Base-by-base conservation (phyloP, 768 basidiomycete species). In the Russula dissimulans region DNA sequence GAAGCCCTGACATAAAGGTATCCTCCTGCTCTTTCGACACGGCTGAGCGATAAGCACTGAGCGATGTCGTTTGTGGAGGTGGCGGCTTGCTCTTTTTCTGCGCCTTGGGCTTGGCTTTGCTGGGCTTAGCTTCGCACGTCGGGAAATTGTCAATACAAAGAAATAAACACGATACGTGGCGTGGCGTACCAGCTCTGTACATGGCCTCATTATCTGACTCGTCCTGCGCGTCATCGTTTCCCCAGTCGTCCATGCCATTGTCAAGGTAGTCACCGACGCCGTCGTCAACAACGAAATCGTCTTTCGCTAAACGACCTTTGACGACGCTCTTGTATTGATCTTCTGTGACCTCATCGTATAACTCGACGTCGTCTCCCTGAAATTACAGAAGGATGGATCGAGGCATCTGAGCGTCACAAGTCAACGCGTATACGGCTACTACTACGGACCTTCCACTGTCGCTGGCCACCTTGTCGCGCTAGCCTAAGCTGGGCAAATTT, bases 241-340 rank as follows among this genome's bases (percentile, higher is more conserved):
- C 82, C 87, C 91, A 97, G 68, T 95, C 94, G 60, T 98, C 97
- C 85, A 93, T 86, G 5, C 97, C 97, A 69, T 97, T 91, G 75
- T 99, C 97, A 71, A 87, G 85, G 67, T 99, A 98, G 5, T 92
- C 97, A 14, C 78, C 81, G 0, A 87, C 81, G 31, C 93, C 93
- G 74, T 98, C 97, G 68, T 98, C 97, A 41, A 89, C 86, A 18
- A 98, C 91, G 63, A 99, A 99, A 71, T 99, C 97, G 65, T 97
- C 93, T 65, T 77, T 76, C 60, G 89, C 85, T 7, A 97, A 78
- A 17, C 97, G 79, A 1, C 85, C 84, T 57, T 80, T 81, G 5
- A 99, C 97, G 57, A 99, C 88, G 18, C 79, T 77, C 65, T 80
- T 82, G 72, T 98, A 99, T 66, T 93, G 86, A 10, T 90, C 90